Evolutionary conservation across 306 rosid species (phyloP), one percentile per base, ranked within the genome.

Genomic region (Pueraria montana): DNA sequence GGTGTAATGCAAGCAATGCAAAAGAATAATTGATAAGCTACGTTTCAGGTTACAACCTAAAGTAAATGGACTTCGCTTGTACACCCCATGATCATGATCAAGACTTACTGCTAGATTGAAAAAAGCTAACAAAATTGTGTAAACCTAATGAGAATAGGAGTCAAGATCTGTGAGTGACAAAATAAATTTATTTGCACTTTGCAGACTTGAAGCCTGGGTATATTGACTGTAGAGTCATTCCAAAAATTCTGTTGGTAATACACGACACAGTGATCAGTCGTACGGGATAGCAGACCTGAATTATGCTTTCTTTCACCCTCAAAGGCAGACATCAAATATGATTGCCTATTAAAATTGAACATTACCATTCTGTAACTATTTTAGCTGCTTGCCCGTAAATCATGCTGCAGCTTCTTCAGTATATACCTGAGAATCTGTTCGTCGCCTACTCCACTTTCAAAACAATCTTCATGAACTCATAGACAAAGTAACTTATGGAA

Each of bases 401-500:
- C 49, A 18, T 49, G 52, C 66, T 58, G 36, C 84, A 74, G 56
- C 73, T 72, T 89, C 71, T 72, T 65, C 77, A 23, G 65, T 23
- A 69, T 80, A 52, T 80, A 72, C 79, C 71, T 24, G 77, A 77
- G 17, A 63, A 70, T 84, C 80, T 43, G 48, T 84, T 69, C 45
- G 48, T 77, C 58, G 77, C 80, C 89, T 89, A 96, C 89, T 93
- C 98, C 83, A 96, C 99, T 89, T 92, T 86, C 79, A 96, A 94
- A 75, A 94, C 96, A 64, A 96, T 88, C 91, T 96, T 96, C 99
- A 92, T 93, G 90, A 86, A 96, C 89, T 96, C 99, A 11, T 96
- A 96, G 80, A 96, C 98, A 73, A 94, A 92, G 87, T 90, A 96
- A 86, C 99, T 94, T 71, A 91, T 91, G 72, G 99, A 72, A 61